A percentile compares a stretch with the other conserved stretches of the same genome.
phyloP scores from a whole-genome alignment of 2,329 filamentous ascomycete species.

The Myrmaecium sp. region DNA sequence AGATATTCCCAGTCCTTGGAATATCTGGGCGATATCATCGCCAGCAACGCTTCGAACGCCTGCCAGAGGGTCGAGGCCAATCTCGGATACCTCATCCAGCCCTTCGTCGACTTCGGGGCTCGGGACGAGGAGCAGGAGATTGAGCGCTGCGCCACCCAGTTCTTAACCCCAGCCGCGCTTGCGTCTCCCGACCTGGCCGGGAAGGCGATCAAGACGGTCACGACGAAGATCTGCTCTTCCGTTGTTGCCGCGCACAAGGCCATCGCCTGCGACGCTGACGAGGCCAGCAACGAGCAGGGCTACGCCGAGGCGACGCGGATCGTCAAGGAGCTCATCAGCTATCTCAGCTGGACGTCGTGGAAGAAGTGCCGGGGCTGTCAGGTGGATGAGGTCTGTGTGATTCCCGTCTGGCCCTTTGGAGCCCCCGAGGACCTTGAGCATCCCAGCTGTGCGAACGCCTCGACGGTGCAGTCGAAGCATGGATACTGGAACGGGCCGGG shows the following conservation, averaged over 20 bases:
- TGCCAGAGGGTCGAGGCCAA: constrained; percentile 11
- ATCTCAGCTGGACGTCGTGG: constrained; percentile 44
- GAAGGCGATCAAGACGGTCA: constrained; percentile 14
- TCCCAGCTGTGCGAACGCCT: no score
- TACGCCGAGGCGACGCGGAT: constrained; percentile 12
- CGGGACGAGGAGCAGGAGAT: constrained; percentile 23
- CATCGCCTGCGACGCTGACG: constrained; percentile 4
- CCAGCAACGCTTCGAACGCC: constrained; percentile 5
- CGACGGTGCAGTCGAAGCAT: no score
- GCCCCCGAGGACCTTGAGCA: constrained; percentile 34
- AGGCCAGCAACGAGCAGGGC: constrained; percentile 5
- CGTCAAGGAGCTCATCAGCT: constrained; percentile 27
- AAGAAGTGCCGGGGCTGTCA: constrained; percentile 38
- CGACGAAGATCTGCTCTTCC: constrained; percentile 16
- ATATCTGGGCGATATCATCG: constrained; percentile 12
- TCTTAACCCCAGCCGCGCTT: constrained; percentile 8
- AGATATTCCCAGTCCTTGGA: constrained; percentile 43
- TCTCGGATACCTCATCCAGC: constrained; percentile 13
- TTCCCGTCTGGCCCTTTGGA: constrained; percentile 50
- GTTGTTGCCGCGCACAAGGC: constrained; percentile 11
- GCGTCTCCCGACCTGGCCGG: constrained; percentile 10
- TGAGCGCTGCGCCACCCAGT: constrained; percentile 31
- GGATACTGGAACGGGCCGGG: no score
- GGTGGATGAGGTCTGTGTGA: constrained; percentile 38
- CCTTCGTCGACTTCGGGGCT: constrained; percentile 22